Evolutionary conservation across 257 asterid species (phyloP).

Genomic region (Oldenlandia corymbosa): DNA sequence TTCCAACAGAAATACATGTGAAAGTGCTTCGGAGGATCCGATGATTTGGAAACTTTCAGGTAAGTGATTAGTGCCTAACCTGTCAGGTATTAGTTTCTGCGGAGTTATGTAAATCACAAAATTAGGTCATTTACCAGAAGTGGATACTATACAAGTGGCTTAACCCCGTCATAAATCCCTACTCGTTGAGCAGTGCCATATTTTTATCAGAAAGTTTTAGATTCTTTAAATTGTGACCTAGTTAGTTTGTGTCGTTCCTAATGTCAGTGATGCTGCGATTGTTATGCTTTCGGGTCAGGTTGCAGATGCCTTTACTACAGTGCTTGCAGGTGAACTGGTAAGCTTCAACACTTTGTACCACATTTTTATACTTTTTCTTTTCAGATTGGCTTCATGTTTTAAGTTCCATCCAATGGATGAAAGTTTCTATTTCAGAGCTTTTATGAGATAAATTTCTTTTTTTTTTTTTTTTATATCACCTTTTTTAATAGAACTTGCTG

Average conservation of each 20-base stretch:
- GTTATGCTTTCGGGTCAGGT: constrained; percentile 95
- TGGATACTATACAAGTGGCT: not conserved
- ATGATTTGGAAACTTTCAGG: not conserved
- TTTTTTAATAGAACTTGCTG: too few relatives aligned
- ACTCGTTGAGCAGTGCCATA: not conserved
- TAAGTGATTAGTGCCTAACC: not conserved
- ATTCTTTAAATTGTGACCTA: constrained; percentile 15
- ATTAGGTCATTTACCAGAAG: not conserved
- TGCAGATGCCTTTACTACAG: constrained; percentile 80
- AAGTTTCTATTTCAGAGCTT: not conserved
- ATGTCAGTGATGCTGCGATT: constrained; percentile 69
- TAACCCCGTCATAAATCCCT: too few relatives aligned
- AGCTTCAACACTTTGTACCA: not conserved
- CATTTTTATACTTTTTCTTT: not conserved
- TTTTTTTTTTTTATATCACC: not conserved
- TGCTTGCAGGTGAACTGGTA: constrained; percentile 94
- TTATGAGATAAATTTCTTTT: not conserved
- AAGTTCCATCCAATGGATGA: not conserved
- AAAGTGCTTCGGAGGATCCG: not conserved
- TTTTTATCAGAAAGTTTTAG: not conserved
- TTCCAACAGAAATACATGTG: not conserved
- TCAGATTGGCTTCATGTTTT: not conserved
- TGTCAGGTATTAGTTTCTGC: not conserved
- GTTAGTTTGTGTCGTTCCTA: constrained; percentile 20
- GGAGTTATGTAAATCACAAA: not conserved